These are phyloP conservation scores for Penicillium oxalicum DNA, from an alignment of 2,329 filamentous ascomycete species.

Conservation along the genomic window DNA sequence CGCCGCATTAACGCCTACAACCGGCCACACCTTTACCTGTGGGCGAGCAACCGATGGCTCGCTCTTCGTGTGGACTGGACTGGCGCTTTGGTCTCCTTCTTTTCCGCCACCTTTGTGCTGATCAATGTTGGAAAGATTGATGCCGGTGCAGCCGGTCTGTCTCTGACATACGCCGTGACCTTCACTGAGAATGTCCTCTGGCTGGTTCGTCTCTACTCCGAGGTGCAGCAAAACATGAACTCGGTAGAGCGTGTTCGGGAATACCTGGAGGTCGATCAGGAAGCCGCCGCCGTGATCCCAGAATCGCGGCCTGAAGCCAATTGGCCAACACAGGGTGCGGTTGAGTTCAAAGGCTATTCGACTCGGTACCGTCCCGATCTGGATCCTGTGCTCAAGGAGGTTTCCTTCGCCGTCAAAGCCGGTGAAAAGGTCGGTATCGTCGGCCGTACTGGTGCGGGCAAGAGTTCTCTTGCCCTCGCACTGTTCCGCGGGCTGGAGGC, in stretches of 20 bases:
- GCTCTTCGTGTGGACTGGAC: conserved; percentile 85
- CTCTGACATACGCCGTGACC: conserved; percentile 89
- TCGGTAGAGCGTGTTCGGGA: conserved; percentile 96
- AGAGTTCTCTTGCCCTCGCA: conserved; percentile 88
- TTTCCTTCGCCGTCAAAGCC: conserved; percentile 80
- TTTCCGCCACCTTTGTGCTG: conserved; percentile 85
- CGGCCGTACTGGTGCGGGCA: conserved; percentile 89
- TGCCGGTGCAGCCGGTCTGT: conserved; percentile 85
- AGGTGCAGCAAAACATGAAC: conserved; percentile 99
- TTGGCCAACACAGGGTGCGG: conserved; percentile 80
- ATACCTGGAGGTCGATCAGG: conserved; percentile 92
- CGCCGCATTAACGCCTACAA: conserved; percentile 81
- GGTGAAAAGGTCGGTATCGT: conserved; percentile 94
- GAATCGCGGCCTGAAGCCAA: conserved; percentile 68
- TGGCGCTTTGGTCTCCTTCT: conserved; percentile 88
- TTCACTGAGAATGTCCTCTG: conserved; percentile 97
- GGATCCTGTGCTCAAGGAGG: conserved; percentile 73
- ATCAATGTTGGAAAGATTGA: conserved; percentile 76
- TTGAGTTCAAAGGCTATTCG: conserved; percentile 84
- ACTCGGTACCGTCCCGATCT: conserved; percentile 84
- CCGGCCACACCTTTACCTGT: conserved; percentile 90
- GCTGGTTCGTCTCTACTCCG: conserved; percentile 88
- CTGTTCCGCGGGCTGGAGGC: conserved; percentile 92
- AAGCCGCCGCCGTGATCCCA: conserved; percentile 71
- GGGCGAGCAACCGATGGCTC: conserved; percentile 96